Percentiles rank a stretch among this genome's conserved stretches.
Evolutionary conservation across 2,329 filamentous ascomycete species (phyloP).

Genomic region (Ceratocystis cubensis): DNA sequence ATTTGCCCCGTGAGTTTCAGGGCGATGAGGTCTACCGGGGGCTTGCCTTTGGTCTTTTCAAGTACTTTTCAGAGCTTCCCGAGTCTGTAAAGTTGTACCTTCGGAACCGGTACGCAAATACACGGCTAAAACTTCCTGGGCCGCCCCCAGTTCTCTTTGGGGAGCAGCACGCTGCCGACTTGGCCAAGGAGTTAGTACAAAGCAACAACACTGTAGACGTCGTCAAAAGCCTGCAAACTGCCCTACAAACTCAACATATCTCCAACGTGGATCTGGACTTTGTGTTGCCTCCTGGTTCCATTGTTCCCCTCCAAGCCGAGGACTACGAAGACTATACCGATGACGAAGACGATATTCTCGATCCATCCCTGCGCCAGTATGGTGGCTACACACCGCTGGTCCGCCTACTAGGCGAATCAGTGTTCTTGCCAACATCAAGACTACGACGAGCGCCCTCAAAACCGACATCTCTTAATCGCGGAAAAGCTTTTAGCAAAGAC

Average conservation of each 20-base stretch:
- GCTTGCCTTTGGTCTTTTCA: constrained; percentile 81
- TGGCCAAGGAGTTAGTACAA: constrained; percentile 72
- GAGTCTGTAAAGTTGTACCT: constrained; percentile 61
- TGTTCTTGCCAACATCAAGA: constrained; percentile 77
- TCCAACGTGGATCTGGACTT: constrained; percentile 82
- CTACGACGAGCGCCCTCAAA: constrained; percentile 77
- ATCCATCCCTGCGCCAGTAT: constrained; percentile 56
- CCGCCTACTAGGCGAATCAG: constrained; percentile 65
- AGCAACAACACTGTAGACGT: constrained; percentile 66
- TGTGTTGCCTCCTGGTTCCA: constrained; percentile 65
- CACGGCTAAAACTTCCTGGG: constrained; percentile 45
- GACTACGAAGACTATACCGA: constrained; percentile 48
- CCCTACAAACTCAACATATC: constrained; percentile 68
- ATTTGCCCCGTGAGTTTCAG: constrained; percentile 85
- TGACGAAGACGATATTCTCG: constrained; percentile 53
- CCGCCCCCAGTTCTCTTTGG: constrained; percentile 63
- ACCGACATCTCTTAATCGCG: constrained; percentile 66
- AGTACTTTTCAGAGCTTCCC: constrained; percentile 85
- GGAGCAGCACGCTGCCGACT: constrained; percentile 82
- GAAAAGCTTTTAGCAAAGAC: constrained; percentile 61
- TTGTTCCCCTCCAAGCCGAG: constrained; percentile 50
- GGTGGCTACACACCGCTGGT: constrained; percentile 66
- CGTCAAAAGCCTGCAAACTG: constrained; percentile 58
- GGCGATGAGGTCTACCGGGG: constrained; percentile 87
- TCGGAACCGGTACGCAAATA: constrained; percentile 41